A percentile compares a stretch with the other conserved stretches of the same genome.
Evolutionary conservation across 345 rosid species (phyloP).

Genomic region (Eucalyptus camaldulensis): DNA sequence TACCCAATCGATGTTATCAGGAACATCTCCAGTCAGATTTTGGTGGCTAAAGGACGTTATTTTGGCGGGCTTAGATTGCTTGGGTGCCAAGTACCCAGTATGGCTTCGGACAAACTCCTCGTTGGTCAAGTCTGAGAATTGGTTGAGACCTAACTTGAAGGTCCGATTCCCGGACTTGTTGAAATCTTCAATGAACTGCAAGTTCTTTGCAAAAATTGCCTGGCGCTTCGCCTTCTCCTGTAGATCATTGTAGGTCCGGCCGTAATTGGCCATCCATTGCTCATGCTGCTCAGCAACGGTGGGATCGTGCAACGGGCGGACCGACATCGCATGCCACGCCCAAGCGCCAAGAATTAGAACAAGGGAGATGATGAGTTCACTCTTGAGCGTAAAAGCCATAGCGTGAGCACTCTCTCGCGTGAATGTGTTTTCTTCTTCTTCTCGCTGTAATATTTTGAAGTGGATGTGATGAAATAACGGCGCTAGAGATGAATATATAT

Average conservation of each 20-base stretch:
- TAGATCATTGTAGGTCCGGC: neutral
- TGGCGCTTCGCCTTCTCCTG: constrained; percentile 15
- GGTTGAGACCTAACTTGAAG: constrained; percentile 18
- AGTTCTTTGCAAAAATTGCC: constrained; percentile 14
- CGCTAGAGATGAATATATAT: neutral
- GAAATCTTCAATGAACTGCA: constrained; percentile 11
- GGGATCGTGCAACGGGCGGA: neutral
- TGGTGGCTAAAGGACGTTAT: neutral
- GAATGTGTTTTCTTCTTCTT: neutral
- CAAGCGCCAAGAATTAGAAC: neutral
- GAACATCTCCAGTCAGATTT: neutral
- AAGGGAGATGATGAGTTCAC: neutral
- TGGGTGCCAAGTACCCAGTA: neutral
- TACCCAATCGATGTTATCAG: neutral
- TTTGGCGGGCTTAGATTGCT: neutral
- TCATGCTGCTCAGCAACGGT: neutral
- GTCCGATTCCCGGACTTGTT: neutral
- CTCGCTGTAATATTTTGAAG: neutral
- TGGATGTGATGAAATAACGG: neutral
- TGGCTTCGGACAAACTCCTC: constrained; percentile 3
- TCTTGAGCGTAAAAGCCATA: neutral
- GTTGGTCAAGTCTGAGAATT: constrained; percentile 18
- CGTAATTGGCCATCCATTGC: neutral
- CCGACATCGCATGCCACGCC: neutral
- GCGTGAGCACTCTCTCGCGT: neutral